Evolutionary conservation across 352 stramenopile genomes (phyloP), one percentile per base, ranked within the genome.

Genomic region (Globisporangium acanthophoron): DNA sequence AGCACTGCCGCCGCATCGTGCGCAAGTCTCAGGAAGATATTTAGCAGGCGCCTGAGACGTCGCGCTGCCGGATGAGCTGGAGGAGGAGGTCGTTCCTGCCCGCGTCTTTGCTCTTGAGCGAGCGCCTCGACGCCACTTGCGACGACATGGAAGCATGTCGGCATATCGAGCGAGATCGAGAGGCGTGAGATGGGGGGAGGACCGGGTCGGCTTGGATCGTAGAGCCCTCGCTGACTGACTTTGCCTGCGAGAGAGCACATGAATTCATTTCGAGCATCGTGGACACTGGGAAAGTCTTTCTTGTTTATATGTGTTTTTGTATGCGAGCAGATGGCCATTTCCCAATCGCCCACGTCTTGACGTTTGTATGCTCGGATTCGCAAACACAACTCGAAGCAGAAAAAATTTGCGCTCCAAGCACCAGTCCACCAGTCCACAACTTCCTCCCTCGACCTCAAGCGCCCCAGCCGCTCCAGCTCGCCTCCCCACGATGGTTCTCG

Each of bases 21-120:
- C 90, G 90, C 59, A 95, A 96, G 74, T 97, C 87, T 9, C 90
- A 97, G 66, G 90, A 97, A 69, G 88, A 97, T 71, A 87, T 97
- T 69, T 97, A 92, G 77, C 50, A 5, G n/a, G 27, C 46, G 53
- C 56, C 56, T 55, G 56, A 61, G 31, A 39, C 6, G 20, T 39
- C 11, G 1, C 20, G 37, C 12, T 18, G 1, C 3, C 4, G 37
- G 37, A 40, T 12, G 5, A 18, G 37, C 16, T 16, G 33, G 12
- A 39, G 33, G 31, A 35, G 35, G 35, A 40, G 11, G 7, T 40
- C 8, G 8, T 40, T 3, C 8, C 11, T 40, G 11, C 11, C 8
- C 11, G 0, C 33, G 33, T 37, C 33, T 37, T 37, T 37, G 33
- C 5, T 37, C 33, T 6, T 11, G 5, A 37, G 33, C 5, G 0